A percentile compares a stretch with the other conserved stretches of the same genome.
These are phyloP conservation scores for Pythium vanterpoolii DNA, from an alignment of 352 stramenopile genomes.

Conservation along the genomic window DNA sequence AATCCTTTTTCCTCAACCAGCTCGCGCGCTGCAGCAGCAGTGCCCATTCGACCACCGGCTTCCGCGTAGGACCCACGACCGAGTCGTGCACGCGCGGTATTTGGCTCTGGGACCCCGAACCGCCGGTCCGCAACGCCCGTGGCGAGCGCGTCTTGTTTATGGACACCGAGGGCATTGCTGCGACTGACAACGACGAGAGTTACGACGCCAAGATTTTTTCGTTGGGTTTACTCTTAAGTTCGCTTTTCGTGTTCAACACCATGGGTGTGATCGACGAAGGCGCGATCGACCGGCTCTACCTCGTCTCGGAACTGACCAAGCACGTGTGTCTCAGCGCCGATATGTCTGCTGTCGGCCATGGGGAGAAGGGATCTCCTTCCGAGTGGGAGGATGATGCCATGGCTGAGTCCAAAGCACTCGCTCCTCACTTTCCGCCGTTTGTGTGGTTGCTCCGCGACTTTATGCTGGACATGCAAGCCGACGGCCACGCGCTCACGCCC, in stretches of 20 bases:
- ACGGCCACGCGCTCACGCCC: slow-evolving; percentile 49
- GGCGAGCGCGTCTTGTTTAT: slow-evolving; percentile 76
- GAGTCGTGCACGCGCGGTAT: slow-evolving; percentile 85
- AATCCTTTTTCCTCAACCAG: slow-evolving; percentile 89
- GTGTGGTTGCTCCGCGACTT: slow-evolving; percentile 84
- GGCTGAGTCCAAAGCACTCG: slow-evolving; percentile 47
- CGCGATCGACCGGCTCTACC: slow-evolving; percentile 78
- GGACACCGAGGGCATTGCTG: slow-evolving; percentile 84
- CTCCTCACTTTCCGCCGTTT: slow-evolving; percentile 79
- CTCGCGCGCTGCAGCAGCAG: slow-evolving; percentile 27
- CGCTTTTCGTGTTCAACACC: slow-evolving; percentile 85
- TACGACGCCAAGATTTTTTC: slow-evolving; percentile 90
- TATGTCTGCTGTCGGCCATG: slow-evolving; percentile 5
- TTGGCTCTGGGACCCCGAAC: slow-evolving; percentile 74
- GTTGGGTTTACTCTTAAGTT: slow-evolving; percentile 72
- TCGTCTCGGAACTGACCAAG: slow-evolving; percentile 84
- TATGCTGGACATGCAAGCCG: slow-evolving; percentile 72
- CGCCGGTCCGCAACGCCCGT: slow-evolving; percentile 47
- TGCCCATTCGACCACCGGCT: slow-evolving; percentile 29
- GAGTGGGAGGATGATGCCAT: slow-evolving; percentile 18
- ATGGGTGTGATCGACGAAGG: slow-evolving; percentile 88
- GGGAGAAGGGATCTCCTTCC: neutral
- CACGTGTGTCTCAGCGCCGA: slow-evolving; percentile 69
- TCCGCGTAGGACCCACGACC: slow-evolving; percentile 76
- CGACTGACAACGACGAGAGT: slow-evolving; percentile 83